These are phyloP conservation scores for Backusella australiensis DNA, from an alignment of 192 early-diverging fungal species.

Conservation along the genomic window DNA sequence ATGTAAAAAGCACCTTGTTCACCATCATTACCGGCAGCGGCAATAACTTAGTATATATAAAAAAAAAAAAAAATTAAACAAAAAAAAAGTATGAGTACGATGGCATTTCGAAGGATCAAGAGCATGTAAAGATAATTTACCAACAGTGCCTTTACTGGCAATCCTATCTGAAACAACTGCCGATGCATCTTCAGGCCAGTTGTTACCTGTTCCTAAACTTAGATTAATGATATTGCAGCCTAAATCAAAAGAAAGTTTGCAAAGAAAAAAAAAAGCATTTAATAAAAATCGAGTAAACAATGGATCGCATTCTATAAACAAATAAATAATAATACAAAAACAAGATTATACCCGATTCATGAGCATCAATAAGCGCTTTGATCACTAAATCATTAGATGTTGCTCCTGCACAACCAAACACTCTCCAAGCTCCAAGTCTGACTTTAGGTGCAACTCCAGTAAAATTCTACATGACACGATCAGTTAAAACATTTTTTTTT, in stretches of 20 bases:
- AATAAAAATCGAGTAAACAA: background rate
- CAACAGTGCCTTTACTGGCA: constrained; percentile 36
- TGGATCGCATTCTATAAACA: background rate
- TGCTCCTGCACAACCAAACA: constrained; percentile 76
- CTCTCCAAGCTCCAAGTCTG: constrained; percentile 75
- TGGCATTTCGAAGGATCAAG: background rate
- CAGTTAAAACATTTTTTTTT: background rate
- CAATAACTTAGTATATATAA: constrained; percentile 39
- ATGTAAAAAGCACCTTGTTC: constrained; percentile 58
- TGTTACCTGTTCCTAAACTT: constrained; percentile 69
- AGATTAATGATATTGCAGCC: constrained; percentile 83
- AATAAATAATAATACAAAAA: background rate
- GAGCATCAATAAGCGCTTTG: constrained; percentile 70
- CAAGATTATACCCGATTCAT: constrained; percentile 44
- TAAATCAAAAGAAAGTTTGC: background rate
- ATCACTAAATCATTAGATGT: constrained; percentile 73
- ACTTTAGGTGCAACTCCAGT: constrained; percentile 67
- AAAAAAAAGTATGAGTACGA: background rate
- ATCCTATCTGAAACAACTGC: constrained; percentile 57
- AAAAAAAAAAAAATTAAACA: background rate
- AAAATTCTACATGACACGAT: constrained; percentile 32
- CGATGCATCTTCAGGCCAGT: constrained; percentile 59
- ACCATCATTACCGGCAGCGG: constrained; percentile 68
- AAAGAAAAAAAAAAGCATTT: background rate
- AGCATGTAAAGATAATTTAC: background rate